phyloP scores from a whole-genome alignment of 371 early-diverging fungal species.

The Mucor indicus region DNA sequence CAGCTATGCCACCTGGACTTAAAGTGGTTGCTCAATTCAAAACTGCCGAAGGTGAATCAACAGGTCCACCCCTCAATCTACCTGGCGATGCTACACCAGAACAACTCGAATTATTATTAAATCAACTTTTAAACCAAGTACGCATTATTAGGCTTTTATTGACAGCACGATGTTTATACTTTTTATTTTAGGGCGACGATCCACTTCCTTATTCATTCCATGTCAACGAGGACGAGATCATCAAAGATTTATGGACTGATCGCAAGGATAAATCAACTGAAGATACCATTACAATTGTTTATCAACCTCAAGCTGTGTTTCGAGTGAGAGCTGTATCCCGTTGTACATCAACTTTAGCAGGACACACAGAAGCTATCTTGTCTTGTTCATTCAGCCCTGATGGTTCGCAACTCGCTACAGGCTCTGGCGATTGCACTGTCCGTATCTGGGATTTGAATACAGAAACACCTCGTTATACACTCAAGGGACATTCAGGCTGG shows the following conservation, averaged over 20 bases:
- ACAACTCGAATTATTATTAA: conserved; percentile 83
- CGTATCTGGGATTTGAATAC: conserved; percentile 97
- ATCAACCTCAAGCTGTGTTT: conserved; percentile 94
- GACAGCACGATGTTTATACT: too few relatives aligned
- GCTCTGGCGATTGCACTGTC: conserved; percentile 94
- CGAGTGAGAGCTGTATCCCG: conserved; percentile 89
- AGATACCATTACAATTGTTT: conserved; percentile 81
- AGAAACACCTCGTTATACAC: conserved; percentile 78
- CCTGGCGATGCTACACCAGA: conserved; percentile 83
- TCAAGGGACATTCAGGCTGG: conserved; percentile 88
- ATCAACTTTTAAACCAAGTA: conserved; percentile 86
- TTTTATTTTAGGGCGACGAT: conserved; percentile 59
- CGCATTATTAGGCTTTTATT: conserved; percentile 1
- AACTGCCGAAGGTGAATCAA: conserved; percentile 74
- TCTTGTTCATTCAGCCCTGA: conserved; percentile 91
- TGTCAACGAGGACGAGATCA: conserved; percentile 82
- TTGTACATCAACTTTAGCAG: conserved; percentile 82
- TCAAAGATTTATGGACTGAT: conserved; percentile 70
- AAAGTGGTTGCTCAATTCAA: conserved; percentile 81
- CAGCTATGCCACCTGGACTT: conserved; percentile 45
- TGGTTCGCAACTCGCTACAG: conserved; percentile 87
- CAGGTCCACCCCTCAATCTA: conserved; percentile 84
- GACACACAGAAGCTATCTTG: conserved; percentile 94
- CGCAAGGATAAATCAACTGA: conserved; percentile 76
- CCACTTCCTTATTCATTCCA: conserved; percentile 90